Evolutionary conservation across 768 basidiomycete genomes (phyloP).

Genomic region (Russula dissimulans): DNA sequence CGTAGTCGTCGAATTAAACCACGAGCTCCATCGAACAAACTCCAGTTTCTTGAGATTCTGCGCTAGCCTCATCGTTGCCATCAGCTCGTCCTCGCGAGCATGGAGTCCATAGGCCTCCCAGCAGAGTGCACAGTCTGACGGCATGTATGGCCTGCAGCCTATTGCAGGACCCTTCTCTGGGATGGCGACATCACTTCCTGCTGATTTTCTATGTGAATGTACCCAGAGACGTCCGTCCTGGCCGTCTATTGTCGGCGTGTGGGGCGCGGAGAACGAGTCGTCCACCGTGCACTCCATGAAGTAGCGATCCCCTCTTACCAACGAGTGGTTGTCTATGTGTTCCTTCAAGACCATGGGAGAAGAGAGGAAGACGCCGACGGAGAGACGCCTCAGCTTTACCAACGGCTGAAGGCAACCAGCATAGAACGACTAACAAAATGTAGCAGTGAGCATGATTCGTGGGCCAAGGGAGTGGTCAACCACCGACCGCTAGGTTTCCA

Average conservation of each 20-base stretch:
- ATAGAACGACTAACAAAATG: conserved; percentile 32
- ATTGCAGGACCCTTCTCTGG: background rate
- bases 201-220: conserved; percentile 11
- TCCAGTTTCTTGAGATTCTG: conserved; percentile 16
- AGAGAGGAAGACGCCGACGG: conserved; percentile 57
- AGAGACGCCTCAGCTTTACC: conserved; percentile 38
- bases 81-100: conserved; percentile 17
- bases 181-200: background rate
- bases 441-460: background rate
- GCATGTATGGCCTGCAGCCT: conserved; percentile 12
- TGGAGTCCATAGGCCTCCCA: conserved; percentile 10
- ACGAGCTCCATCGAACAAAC: conserved; percentile 19
- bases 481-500: conserved; percentile 44
- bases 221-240: background rate
- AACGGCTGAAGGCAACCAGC: conserved; percentile 39
- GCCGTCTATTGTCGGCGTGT: conserved; percentile 7
- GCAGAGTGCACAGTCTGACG: conserved; percentile 18
- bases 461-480: background rate
- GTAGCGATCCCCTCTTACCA: background rate
- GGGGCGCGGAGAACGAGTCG: conserved; percentile 13
- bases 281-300: conserved; percentile 1
- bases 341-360: conserved; percentile 39
- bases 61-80: conserved; percentile 18
- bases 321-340: conserved; percentile 35
- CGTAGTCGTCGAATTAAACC: conserved; percentile 17